Base-by-base conservation (phyloP, 1,284 basidiomycete genomes). In the Phlebopus sp. region DNA sequence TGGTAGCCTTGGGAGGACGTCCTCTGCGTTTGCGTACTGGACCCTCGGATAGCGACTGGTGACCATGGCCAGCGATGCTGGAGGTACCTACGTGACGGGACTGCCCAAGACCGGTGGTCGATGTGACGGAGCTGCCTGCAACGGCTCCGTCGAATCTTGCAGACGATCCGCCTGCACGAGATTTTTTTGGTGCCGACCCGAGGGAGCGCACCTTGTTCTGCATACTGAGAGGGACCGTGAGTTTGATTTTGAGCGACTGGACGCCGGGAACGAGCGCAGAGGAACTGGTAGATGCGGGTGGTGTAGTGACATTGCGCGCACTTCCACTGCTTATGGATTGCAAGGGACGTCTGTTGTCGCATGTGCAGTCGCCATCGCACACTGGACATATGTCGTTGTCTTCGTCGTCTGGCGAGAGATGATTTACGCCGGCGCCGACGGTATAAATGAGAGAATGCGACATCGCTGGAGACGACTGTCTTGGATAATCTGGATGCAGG, bases 341-440 rank as follows among this genome's bases (percentile, higher is more conserved):
- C 53, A 55, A 60, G 47, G 55, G 50, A 50, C 48, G 65, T 66
- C 66, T 68, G 60, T 70, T 72, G 74, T 70, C 69, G 73, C 87
- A 90, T 31, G 84, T 89, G 72, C 87, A 90, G 61, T 87, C 82
- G 62, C 84, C 83, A 75, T 89, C 87, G 85, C 87, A 90, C 55
- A 90, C 85, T 15, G 85, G 86, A 67, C 87, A 90, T 53, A 90
- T 87, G 66, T 88, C 82, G 79, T 81, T 77, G 75, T 89, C 85
- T 64, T 86, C 83, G 71, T 81, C 76, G 67, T 73, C 71, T 58
- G 52, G 60, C 41, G 54, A 62, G 53, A 60, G 59, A 48, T 54
- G 58, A 55, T 63, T 62, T 62, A 61, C 66, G 15, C 66, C 67
- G 66, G 51, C 63, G 74, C 65, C 77, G 76, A 77, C 65, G 74